Evolutionary conservation across 2,329 filamentous ascomycete genomes (phyloP).

Genomic region (Hypoxylon rubiginosum): DNA sequence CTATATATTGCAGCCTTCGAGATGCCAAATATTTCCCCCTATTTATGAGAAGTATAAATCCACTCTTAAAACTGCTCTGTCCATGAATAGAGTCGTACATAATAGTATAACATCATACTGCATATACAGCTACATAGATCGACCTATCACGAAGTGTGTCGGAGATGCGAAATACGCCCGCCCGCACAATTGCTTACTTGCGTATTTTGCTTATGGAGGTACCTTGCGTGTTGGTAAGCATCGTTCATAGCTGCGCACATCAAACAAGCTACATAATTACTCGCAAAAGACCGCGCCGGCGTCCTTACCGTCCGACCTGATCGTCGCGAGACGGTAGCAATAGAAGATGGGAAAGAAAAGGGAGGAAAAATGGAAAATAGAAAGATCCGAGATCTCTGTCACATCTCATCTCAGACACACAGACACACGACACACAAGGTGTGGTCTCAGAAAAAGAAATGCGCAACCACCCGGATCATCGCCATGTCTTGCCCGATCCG

Average conservation of each 20-base stretch:
- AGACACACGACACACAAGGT: too few species aligned
- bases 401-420: slow-evolving; percentile 27
- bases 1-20: too few species aligned
- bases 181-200: background rate
- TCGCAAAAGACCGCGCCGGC: background rate
- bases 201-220: background rate
- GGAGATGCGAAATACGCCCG: too few species aligned
- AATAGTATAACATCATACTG: too few species aligned
- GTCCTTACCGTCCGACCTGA: background rate
- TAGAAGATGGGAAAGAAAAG: background rate
- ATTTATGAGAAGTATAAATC: too few species aligned
- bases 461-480: slow-evolving; percentile 11
- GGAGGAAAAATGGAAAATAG: background rate
- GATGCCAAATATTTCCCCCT: too few species aligned
- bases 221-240: background rate
- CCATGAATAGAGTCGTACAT: too few species aligned
- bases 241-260: too few species aligned
- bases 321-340: background rate
- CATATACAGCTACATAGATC: too few species aligned
- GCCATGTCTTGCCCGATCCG: slow-evolving; percentile 14
- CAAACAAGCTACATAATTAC: background rate
- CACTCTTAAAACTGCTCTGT: too few species aligned
- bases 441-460: background rate
- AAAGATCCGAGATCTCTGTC: slow-evolving; percentile 2
- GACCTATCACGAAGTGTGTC: too few species aligned